phyloP scores from a whole-genome alignment of 805 yeast species.

The Saturnispora kantuleensis region DNA sequence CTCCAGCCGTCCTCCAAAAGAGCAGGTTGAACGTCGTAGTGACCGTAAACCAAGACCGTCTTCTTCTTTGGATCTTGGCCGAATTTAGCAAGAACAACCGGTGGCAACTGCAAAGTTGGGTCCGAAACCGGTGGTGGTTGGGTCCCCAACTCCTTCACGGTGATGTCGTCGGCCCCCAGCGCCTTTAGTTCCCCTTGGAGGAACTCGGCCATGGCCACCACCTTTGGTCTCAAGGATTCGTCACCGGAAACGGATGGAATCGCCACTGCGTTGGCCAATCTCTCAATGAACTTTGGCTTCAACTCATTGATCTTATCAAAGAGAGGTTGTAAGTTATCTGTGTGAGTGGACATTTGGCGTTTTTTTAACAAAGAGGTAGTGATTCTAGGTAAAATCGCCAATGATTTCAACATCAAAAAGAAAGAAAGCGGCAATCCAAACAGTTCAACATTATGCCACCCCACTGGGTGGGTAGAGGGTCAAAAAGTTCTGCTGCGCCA shows the following conservation, averaged over 20 bases:
- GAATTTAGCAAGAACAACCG: slow-evolving; percentile 82
- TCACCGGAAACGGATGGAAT: slow-evolving; percentile 94
- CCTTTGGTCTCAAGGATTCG: slow-evolving; percentile 78
- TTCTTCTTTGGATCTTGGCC: slow-evolving; percentile 79
- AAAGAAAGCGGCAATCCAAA: background rate
- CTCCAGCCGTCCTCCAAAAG: slow-evolving; percentile 87
- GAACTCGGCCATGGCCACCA: slow-evolving; percentile 82
- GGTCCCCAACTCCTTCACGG: slow-evolving; percentile 70
- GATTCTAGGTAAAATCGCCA: background rate
- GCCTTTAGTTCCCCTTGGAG: slow-evolving; percentile 55
- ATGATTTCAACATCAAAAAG: slow-evolving; percentile 3
- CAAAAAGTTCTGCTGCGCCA: background rate
- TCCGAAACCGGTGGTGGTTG: slow-evolving; percentile 88
- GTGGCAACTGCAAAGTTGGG: slow-evolving; percentile 69
- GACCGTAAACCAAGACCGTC: slow-evolving; percentile 89
- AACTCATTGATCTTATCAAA: slow-evolving; percentile 62
- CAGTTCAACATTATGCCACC: background rate
- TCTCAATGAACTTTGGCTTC: slow-evolving; percentile 61
- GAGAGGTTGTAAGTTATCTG: slow-evolving; percentile 21
- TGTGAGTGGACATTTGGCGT: slow-evolving; percentile 4
- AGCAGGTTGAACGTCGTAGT: slow-evolving; percentile 98
- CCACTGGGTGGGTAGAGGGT: no score
- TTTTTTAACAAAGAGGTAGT: no score
- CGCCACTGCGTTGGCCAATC: slow-evolving; percentile 77
- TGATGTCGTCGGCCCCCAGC: slow-evolving; percentile 77